phyloP scores from a whole-genome alignment of 441 rosid genomes.

The Melastoma candidum region DNA sequence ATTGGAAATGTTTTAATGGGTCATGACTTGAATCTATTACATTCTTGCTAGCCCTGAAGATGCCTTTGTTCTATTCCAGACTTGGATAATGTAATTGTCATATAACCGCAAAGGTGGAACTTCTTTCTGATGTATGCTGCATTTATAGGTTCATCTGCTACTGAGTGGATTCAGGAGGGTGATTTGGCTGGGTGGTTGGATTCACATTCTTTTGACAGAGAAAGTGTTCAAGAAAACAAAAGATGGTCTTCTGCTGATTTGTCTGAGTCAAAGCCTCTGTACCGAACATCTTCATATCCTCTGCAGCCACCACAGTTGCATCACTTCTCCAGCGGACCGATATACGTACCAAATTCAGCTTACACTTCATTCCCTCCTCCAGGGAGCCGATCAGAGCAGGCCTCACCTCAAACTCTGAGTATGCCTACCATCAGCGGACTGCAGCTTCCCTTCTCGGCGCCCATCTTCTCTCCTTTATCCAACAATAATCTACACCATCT shows the following conservation, averaged over 20 bases:
- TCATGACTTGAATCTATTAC: too few species aligned
- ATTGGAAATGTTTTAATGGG: too few species aligned
- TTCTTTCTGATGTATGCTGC: neutral
- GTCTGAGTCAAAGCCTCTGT: constrained; percentile 51
- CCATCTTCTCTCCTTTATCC: constrained; percentile 48
- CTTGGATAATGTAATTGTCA: too few species aligned
- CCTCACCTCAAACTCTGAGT: constrained; percentile 28
- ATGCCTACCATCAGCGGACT: constrained; percentile 38
- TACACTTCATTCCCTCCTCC: constrained; percentile 80
- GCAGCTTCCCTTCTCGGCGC: constrained; percentile 41
- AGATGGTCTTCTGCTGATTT: constrained; percentile 54
- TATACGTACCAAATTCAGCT: constrained; percentile 46
- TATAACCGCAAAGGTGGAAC: too few species aligned
- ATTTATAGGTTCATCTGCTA: constrained; percentile 72
- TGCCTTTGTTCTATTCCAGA: too few species aligned
- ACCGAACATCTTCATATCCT: constrained; percentile 86
- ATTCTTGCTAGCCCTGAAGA: too few species aligned
- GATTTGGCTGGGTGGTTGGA: constrained; percentile 69
- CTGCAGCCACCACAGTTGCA: constrained; percentile 53
- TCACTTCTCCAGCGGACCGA: constrained; percentile 63
- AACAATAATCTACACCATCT: constrained; percentile 38
- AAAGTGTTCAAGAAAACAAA: constrained; percentile 49
- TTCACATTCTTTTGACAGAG: constrained; percentile 44
- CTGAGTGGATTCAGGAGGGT: constrained; percentile 83
- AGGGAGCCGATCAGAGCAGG: constrained; percentile 46